phyloP scores from a whole-genome alignment of 23 red algal species.

The Gracilaria domingensis region DNA sequence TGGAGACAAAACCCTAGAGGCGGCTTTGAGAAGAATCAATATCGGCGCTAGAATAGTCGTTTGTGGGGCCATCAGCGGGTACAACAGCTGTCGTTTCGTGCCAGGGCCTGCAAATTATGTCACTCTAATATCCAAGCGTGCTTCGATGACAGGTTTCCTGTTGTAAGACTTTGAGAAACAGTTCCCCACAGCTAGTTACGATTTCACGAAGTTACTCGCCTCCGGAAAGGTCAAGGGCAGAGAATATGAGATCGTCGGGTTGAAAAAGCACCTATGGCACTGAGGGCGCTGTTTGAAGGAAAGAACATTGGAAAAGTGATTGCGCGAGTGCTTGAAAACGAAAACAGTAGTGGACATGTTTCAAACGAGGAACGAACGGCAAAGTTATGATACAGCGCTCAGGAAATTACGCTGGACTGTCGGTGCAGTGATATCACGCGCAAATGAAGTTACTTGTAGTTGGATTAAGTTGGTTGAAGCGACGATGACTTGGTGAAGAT shows the following conservation, averaged over 20 bases:
- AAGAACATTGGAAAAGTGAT: slow-evolving; percentile 86
- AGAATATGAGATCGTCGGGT: slow-evolving; percentile 63
- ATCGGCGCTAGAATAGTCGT: slow-evolving; percentile 75
- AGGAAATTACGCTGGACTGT: background rate
- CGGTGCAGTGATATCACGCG: background rate
- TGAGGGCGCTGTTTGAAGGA: slow-evolving; percentile 74
- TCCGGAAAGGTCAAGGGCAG: slow-evolving; percentile 63
- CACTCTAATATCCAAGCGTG: slow-evolving; percentile 59
- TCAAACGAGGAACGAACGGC: background rate
- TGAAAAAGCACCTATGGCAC: slow-evolving; percentile 63
- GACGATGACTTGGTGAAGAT: background rate
- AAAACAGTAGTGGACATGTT: background rate
- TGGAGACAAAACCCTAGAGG: slow-evolving; percentile 74
- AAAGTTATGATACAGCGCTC: slow-evolving; percentile 6
- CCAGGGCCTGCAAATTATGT: slow-evolving; percentile 80
- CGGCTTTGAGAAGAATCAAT: slow-evolving; percentile 54
- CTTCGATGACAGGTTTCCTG: slow-evolving; percentile 83
- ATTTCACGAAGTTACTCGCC: slow-evolving; percentile 48
- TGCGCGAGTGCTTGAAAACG: slow-evolving; percentile 56
- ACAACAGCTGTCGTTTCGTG: slow-evolving; percentile 50
- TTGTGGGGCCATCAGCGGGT: slow-evolving; percentile 82
- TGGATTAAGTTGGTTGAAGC: background rate
- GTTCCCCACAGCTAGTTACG: slow-evolving; percentile 44
- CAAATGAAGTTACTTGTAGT: background rate
- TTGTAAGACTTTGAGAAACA: slow-evolving; percentile 69